Percentiles rank a stretch among this genome's conserved stretches.
These are phyloP conservation scores for Arxiozyma telluris DNA, from an alignment of 1,139 yeast genomes.

Conservation along the genomic window DNA sequence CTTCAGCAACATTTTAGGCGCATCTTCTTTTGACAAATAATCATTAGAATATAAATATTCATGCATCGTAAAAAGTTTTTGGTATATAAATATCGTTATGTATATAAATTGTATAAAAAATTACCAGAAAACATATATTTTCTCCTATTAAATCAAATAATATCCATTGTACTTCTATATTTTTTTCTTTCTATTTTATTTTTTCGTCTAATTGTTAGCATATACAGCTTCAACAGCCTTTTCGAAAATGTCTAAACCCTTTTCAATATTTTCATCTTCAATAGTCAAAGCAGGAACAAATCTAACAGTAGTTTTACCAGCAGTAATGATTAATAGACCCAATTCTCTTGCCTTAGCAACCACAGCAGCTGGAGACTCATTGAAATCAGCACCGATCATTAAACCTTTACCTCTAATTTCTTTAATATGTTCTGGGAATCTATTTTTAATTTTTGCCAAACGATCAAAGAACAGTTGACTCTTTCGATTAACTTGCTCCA, in stretches of 20 bases:
- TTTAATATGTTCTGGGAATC: slow-evolving; percentile 49
- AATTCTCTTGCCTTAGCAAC: slow-evolving; percentile 62
- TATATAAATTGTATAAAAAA: too few species aligned
- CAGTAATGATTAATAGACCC: slow-evolving; percentile 78
- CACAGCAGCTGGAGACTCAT: slow-evolving; percentile 54
- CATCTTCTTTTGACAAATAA: too few species aligned
- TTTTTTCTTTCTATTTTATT: not conserved
- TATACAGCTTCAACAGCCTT: slow-evolving; percentile 38
- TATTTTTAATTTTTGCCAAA: slow-evolving; percentile 43
- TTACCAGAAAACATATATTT: too few species aligned
- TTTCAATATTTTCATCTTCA: slow-evolving; percentile 53
- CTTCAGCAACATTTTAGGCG: too few species aligned
- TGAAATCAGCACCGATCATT: slow-evolving; percentile 72
- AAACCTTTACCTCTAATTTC: slow-evolving; percentile 84
- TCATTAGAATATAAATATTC: too few species aligned
- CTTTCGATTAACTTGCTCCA: slow-evolving; percentile 49
- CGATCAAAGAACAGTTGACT: slow-evolving; percentile 46
- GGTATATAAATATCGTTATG: too few species aligned
- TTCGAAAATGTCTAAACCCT: slow-evolving; percentile 63
- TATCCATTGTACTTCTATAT: not conserved
- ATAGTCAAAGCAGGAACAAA: slow-evolving; percentile 89
- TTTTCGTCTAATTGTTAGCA: slow-evolving; percentile 2
- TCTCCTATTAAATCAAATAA: not conserved
- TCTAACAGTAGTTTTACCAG: slow-evolving; percentile 84
- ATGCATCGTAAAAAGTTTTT: too few species aligned